phyloP scores from a whole-genome alignment of 139 green algal species.

The Monoraphidium neglectum region DNA sequence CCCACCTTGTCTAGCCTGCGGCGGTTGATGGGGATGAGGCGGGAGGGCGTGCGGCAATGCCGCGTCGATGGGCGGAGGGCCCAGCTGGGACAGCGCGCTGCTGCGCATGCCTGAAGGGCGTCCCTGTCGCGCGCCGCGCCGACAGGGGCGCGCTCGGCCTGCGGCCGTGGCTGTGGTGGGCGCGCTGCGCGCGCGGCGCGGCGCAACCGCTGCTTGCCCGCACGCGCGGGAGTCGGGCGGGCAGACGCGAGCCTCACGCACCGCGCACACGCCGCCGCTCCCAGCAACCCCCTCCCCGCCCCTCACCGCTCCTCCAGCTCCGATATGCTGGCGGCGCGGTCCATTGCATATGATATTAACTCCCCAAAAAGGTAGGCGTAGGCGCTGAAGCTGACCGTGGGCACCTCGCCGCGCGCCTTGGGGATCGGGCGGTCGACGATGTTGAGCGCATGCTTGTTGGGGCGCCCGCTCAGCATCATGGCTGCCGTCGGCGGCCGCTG shows the following conservation, averaged over 20 bases:
- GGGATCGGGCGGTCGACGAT: constrained; percentile 73
- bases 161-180: too few species aligned
- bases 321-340: constrained; percentile 78
- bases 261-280: neutral
- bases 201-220: neutral
- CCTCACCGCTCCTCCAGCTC: constrained; percentile 91
- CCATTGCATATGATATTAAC: constrained; percentile 94
- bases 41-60: too few species aligned
- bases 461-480: neutral
- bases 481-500: too few species aligned
- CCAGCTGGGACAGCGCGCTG: too few species aligned
- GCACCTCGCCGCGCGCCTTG: constrained; percentile 55
- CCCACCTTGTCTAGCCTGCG: constrained; percentile 89
- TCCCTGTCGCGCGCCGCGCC: too few species aligned
- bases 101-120: too few species aligned
- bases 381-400: constrained; percentile 82
- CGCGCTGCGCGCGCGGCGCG: too few species aligned
- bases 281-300: neutral
- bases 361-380: constrained; percentile 97
- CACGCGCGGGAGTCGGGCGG: too few species aligned
- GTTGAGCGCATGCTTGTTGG: constrained; percentile 44
- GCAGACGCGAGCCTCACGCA: too few species aligned
- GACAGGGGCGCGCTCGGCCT: too few species aligned
- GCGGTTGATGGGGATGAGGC: too few species aligned
- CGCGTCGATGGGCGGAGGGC: too few species aligned